Evolutionary conservation across 176 grass and related monocot genomes (phyloP).

Genomic region (Carex parvula): DNA sequence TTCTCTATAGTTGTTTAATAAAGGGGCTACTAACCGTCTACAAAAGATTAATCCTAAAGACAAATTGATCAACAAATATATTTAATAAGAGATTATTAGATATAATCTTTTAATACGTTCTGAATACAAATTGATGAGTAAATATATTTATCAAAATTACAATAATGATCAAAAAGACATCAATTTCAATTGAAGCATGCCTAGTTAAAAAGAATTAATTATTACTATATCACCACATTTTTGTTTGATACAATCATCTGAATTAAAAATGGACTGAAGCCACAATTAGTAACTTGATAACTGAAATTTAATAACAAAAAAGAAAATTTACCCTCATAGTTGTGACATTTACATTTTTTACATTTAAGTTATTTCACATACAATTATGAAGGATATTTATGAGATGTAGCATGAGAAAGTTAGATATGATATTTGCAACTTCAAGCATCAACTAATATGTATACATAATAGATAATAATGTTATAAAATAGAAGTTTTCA

Average conservation of each 20-base stretch:
- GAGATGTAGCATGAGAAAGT: neutral
- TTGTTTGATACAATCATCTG: neutral
- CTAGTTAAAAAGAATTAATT: neutral
- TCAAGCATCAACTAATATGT: neutral
- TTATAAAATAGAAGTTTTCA: neutral
- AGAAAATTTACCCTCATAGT: no score
- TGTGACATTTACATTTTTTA: neutral
- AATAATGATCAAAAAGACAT: neutral
- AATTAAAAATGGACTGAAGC: neutral
- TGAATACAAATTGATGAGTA: neutral
- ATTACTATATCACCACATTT: neutral
- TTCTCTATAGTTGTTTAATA: conserved; percentile 20
- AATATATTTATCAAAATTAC: neutral
- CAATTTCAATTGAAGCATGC: neutral
- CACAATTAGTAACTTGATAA: neutral
- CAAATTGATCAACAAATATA: no score
- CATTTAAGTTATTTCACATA: neutral
- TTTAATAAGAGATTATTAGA: no score
- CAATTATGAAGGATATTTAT: neutral
- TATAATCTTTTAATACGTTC: neutral
- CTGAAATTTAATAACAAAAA: neutral
- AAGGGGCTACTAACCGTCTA: no score
- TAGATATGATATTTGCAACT: no score
- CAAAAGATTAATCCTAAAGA: no score
- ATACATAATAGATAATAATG: neutral